These are phyloP conservation scores for Trametes cingulata DNA, from an alignment of 768 basidiomycete genomes.

Conservation along the genomic window DNA sequence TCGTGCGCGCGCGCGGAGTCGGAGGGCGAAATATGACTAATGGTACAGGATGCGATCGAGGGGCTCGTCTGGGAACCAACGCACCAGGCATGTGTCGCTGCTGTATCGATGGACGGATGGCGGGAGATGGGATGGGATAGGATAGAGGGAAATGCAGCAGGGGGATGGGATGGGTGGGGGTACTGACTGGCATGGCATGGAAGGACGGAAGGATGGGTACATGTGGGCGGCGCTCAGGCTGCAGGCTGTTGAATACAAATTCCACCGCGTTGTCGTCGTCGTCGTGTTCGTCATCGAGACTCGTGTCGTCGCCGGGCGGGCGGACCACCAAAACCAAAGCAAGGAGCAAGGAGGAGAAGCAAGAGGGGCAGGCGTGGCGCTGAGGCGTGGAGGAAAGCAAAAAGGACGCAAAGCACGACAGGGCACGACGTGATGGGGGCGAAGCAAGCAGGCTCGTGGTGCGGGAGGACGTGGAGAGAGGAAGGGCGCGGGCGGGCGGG, in stretches of 20 bases:
- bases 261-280: background rate
- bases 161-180: background rate
- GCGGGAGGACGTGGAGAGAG: no score
- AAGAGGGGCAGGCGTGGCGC: background rate
- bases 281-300: slow-evolving; percentile 7
- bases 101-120: background rate
- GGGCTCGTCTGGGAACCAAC: background rate
- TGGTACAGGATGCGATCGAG: slow-evolving; percentile 12
- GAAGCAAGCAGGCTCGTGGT: background rate
- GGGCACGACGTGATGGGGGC: no score
- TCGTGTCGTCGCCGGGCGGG: no score
- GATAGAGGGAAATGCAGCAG: background rate
- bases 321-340: background rate
- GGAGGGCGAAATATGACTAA: slow-evolving; percentile 4
- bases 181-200: background rate
- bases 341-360: background rate
- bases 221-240: background rate
- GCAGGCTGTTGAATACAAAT: no score
- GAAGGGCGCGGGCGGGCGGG: no score
- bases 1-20: background rate
- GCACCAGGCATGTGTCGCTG: slow-evolving; percentile 3
- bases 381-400: background rate
- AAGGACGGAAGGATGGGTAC: background rate
- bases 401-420: no score
- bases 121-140: background rate